Conservation (phyloP, 805 yeast genomes). For the Yarrowia osloensis region DNA sequence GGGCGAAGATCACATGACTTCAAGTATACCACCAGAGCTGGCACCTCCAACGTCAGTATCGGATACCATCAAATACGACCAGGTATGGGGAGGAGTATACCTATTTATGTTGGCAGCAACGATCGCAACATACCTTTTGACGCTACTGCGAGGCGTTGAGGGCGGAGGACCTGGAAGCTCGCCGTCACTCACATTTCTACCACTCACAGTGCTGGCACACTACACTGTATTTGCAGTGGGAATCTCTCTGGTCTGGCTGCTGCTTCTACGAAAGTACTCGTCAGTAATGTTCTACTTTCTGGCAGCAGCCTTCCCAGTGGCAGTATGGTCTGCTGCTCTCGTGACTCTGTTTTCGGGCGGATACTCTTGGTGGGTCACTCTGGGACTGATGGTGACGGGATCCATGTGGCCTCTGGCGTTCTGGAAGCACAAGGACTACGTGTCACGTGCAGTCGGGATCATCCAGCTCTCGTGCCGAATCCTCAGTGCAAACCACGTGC, state of each 20-base stretch:
- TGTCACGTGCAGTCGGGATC: constrained; percentile 43
- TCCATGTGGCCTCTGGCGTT: constrained; percentile 39
- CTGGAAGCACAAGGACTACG: constrained; percentile 37
- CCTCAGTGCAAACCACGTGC: constrained; percentile 40
- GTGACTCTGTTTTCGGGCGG: not conserved
- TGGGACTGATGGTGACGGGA: constrained; percentile 38
- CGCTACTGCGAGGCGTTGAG: constrained; percentile 37
- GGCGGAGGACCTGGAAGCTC: constrained; percentile 29
- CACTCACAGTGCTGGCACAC: constrained; percentile 34
- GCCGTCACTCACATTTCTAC: constrained; percentile 6
- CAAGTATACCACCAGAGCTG: constrained; percentile 24
- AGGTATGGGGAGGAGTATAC: constrained; percentile 39
- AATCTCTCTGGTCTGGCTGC: constrained; percentile 40
- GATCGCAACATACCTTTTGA: constrained; percentile 40
- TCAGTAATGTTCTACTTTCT: constrained; percentile 33
- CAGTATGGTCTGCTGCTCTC: constrained; percentile 5
- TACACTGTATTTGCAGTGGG: constrained; percentile 37
- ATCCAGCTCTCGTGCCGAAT: constrained; percentile 44
- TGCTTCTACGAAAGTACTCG: constrained; percentile 38
- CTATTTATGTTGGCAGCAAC: constrained; percentile 37
- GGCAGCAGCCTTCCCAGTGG: constrained; percentile 16
- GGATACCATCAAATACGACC: constrained; percentile 33
- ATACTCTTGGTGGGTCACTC: constrained; percentile 10
- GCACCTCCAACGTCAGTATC: not conserved
- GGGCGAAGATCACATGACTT: constrained; percentile 27